These are phyloP conservation scores for Saposhnikovia divaricata DNA, from an alignment of 129 eudicot species.

Conservation along the genomic window DNA sequence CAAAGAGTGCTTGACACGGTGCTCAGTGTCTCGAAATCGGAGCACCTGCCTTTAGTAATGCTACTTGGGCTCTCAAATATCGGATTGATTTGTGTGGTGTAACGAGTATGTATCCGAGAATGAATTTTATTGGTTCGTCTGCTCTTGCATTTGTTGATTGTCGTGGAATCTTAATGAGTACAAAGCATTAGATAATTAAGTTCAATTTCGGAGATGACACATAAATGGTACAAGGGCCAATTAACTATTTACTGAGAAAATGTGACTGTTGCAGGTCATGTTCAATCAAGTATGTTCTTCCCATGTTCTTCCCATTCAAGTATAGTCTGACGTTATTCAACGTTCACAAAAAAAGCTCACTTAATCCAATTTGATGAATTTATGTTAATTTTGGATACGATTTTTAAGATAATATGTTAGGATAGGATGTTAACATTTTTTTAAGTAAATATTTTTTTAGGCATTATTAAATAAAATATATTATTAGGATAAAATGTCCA, in stretches of 20 bases:
- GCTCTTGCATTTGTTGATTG: conserved; percentile 13
- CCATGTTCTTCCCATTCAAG: conserved; percentile 17
- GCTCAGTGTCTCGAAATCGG: not conserved
- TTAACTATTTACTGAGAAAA: no score
- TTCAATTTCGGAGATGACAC: not conserved
- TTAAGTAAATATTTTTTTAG: not conserved
- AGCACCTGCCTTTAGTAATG: not conserved
- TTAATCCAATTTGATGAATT: not conserved
- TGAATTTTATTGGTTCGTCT: not conserved
- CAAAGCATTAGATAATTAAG: not conserved
- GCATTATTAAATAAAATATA: not conserved
- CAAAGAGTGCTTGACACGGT: not conserved
- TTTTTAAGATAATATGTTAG: not conserved
- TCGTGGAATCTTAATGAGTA: not conserved
- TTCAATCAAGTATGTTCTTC: conserved; percentile 17
- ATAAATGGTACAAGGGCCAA: not conserved
- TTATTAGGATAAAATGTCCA: not conserved
- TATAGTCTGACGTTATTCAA: conserved; percentile 8
- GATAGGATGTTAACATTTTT: not conserved
- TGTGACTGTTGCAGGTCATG: not conserved
- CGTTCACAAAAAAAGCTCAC: not conserved
- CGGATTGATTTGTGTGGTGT: not conserved
- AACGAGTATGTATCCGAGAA: not conserved
- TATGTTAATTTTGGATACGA: no score
- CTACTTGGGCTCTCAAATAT: conserved; percentile 7